Conservation (phyloP, 2,329 filamentous ascomycete species). For the Penicillium aurantiogriseum region DNA sequence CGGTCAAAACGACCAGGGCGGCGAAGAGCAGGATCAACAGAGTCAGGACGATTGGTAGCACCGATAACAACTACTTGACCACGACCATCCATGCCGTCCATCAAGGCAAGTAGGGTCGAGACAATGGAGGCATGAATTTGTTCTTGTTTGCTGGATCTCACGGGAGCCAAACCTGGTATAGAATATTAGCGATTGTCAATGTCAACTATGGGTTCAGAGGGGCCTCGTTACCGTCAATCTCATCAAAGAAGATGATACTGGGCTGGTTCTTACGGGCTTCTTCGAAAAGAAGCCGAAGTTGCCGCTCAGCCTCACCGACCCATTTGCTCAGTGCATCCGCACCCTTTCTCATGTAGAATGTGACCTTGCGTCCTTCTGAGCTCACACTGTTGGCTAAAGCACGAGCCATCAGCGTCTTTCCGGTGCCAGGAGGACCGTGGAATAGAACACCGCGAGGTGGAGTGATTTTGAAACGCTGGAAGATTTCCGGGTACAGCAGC, state of each 20-base stretch:
- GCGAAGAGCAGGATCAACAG: constrained; percentile 91
- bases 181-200: constrained; percentile 11
- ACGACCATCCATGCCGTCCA: constrained; percentile 98
- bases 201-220: background rate
- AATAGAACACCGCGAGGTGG: constrained; percentile 94
- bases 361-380: constrained; percentile 87
- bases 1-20: constrained; percentile 92
- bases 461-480: constrained; percentile 85
- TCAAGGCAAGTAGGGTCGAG: constrained; percentile 85
- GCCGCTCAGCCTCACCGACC: constrained; percentile 97
- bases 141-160: constrained; percentile 95
- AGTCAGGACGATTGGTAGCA: constrained; percentile 95
- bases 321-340: constrained; percentile 97
- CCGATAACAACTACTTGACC: constrained; percentile 98
- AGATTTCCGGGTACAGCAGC: constrained; percentile 90
- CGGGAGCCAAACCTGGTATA: constrained; percentile 69
- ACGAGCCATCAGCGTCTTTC: constrained; percentile 93
- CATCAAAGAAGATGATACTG: constrained; percentile 99
- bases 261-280: constrained; percentile 94
- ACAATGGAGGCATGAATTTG: constrained; percentile 98
- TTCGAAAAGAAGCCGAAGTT: constrained; percentile 88
- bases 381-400: constrained; percentile 90
- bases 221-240: constrained; percentile 73
- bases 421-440: constrained; percentile 93
- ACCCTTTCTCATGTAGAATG: constrained; percentile 99